Evolutionary conservation across 306 rosid species (phyloP), one percentile per base, ranked within the genome.

Genomic region (Mucuna pruriens): DNA sequence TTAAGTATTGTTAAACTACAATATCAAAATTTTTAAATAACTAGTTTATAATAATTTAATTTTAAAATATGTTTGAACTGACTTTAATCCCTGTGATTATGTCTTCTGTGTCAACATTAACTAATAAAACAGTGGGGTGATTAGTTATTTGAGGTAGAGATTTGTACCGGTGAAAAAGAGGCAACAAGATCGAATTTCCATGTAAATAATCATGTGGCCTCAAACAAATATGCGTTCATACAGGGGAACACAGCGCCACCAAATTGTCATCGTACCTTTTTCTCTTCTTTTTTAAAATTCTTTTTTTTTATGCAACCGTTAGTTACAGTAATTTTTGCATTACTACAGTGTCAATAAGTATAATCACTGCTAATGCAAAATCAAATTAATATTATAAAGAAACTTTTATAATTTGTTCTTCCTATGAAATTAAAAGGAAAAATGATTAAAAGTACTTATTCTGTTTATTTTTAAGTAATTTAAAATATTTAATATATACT

Each of bases 191-290:
- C 85, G 74, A 84, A 68, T 84, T 75, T 79, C 79, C 46, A 72
- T 38, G 65, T 79, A 87, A 71, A 78, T 79, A 76, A 81, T 81
- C 88, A 85, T 79, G 58, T 29, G 64, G 75, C 83, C 68, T 82
- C 63, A 76, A 86, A 79, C 85, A 55, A 42, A 19, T 16, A 65
- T 74, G 77, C 63, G 66, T 73, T 49, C n/a, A 26, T 26, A 55
- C 71, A 74, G 80, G 86, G 89, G 90, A 81, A 89, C 89, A 89
- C 83, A 73, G 87, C 90, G 90, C 93, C 87, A 85, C 93, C 92
- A 79, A 86, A 85, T 80, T 72, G 87, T 64, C 52, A 57, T 44
- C 1, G 23, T 86, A 81, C 89, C 34, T 76, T 82, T 51, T 31
- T 10, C 52, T 36, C 26, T 49, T 42, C 7, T 25, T 9, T 20